Base-by-base conservation (phyloP, 2,329 filamentous ascomycete genomes). In the Neonectria faginata region DNA sequence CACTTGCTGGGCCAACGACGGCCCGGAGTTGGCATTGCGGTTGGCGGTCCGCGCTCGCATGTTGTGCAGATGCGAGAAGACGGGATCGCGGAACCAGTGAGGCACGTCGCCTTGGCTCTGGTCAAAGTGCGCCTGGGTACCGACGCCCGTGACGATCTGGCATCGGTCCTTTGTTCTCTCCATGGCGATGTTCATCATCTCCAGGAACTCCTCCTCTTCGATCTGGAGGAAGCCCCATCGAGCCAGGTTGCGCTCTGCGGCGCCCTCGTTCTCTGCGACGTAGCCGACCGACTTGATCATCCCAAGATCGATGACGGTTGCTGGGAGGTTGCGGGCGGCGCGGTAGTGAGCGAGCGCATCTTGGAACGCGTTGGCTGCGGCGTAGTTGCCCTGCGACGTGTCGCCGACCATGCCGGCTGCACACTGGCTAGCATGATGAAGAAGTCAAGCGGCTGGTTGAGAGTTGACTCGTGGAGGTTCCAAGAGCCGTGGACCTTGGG, bases 181-280 rank as follows among this genome's bases (percentile, higher is more conserved):
- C 56, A 58, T 58, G 22, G 56, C 56, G n/a, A 58, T 58, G 33
- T 60, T 45, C 6, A 60, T 47, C 48, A 60, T 47, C 27, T 44
- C 36, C 11, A 53, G 27, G 39, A 60, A 53, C 44, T 58, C 56
- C 20, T 60, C 57, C 27, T 60, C 57, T 16, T 52, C 39, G 20
- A 60, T 60, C 50, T 60, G 48, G 8, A 60, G 41, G 50, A 60
- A 59, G 8, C 57, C 57, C 57, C 57, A 52, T n/a, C 57, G 57
- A 2, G 57, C 57, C 12, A 59, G 39, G 39, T 52, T 59, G 33
- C 57, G 57, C 27, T 59, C 57, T 2, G 57, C 48, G 12, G 57
- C 57, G 18, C 48, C 48, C 25, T 60, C 48, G 31, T 36, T 57
- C 41, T 57, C 54, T 4, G 54, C 54, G 18, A 57, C 54, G 42